Percentiles rank a stretch among this genome's conserved stretches.
These are phyloP conservation scores for Skeletonema tropicum DNA, from an alignment of 108 stramenopile species.

Conservation along the genomic window DNA sequence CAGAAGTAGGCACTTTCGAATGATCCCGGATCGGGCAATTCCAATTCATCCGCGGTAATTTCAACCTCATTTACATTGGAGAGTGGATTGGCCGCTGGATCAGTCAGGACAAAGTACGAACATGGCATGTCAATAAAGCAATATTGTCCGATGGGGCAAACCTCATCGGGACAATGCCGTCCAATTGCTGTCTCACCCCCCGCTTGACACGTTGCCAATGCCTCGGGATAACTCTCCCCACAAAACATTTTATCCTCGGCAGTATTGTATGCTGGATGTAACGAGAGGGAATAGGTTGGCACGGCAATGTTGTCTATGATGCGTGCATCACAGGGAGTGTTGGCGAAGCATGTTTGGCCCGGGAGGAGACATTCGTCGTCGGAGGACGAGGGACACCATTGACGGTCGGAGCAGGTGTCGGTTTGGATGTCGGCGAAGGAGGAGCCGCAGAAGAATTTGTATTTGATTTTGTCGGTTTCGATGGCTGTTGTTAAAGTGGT, in stretches of 20 bases:
- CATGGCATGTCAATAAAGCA: slow-evolving; percentile 52
- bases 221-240: slow-evolving; percentile 34
- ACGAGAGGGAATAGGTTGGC: slow-evolving; percentile 40
- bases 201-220: slow-evolving; percentile 23
- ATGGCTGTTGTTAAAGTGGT: background rate
- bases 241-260: slow-evolving; percentile 51
- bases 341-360: slow-evolving; percentile 53
- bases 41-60: background rate
- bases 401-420: slow-evolving; percentile 43
- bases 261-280: slow-evolving; percentile 28
- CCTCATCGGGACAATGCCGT: slow-evolving; percentile 39
- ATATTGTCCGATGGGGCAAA: slow-evolving; percentile 21
- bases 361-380: slow-evolving; percentile 47
- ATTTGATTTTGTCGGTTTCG: slow-evolving; percentile 25
- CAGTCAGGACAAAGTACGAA: slow-evolving; percentile 46
- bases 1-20: slow-evolving; percentile 31
- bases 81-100: slow-evolving; percentile 17
- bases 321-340: slow-evolving; percentile 52
- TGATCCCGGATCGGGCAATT: slow-evolving; percentile 37
- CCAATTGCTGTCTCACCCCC: slow-evolving; percentile 21
- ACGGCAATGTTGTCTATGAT: slow-evolving; percentile 20
- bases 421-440: slow-evolving; percentile 49
- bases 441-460: slow-evolving; percentile 51
- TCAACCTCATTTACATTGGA: slow-evolving; percentile 12
- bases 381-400: slow-evolving; percentile 43